Base-by-base conservation (phyloP, 495 filamentous ascomycete species). In the Talaromyces adpressus region DNA sequence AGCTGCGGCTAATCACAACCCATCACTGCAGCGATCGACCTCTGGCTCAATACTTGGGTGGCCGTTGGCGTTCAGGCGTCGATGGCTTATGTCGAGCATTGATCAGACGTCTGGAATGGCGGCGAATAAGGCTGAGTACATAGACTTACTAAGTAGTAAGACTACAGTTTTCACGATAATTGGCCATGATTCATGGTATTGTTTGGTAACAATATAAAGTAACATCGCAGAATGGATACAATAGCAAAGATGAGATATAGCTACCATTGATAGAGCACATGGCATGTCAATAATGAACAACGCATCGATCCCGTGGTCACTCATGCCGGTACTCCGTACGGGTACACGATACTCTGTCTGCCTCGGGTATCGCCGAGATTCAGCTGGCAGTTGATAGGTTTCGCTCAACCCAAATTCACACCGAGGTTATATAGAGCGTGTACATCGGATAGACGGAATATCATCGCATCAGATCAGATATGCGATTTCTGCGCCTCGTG, bases 111-210 rank as follows among this genome's bases (percentile, higher is more conserved):
- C 36, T 41, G 36, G 36, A 41, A 41, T 41, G 36, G 36, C 23
- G 20, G 22, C 22, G 52, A 56, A 56, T 56, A 56, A 56, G 52
- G 52, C 52, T 56, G 52, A 56, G 52, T 56, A 49, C 18, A 49
- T 49, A 45, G 3, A 16, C n/a, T n/a, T n/a, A n/a, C n/a, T n/a
- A n/a, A n/a, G n/a, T 30, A 30, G 5, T 30, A 4, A 27, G 16
- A 16, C 9, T 45, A 18, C n/a, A 6, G 3, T 16, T 27, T 45
- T n/a, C 5, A 4, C n/a, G 14, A 11, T 45, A 45, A 45, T 18
- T 45, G 18, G 36, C 36, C 36, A 41, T 41, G 36, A 41, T 41
- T 56, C 6, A 1, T 56, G 52, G 16, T 56, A 56, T 56, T 56
- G 20, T n/a, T 29, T 14, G 27, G 14, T 56, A 27, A 56, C 27